phyloP scores from a whole-genome alignment of 441 rosid species.

The Biscutella laevigata region DNA sequence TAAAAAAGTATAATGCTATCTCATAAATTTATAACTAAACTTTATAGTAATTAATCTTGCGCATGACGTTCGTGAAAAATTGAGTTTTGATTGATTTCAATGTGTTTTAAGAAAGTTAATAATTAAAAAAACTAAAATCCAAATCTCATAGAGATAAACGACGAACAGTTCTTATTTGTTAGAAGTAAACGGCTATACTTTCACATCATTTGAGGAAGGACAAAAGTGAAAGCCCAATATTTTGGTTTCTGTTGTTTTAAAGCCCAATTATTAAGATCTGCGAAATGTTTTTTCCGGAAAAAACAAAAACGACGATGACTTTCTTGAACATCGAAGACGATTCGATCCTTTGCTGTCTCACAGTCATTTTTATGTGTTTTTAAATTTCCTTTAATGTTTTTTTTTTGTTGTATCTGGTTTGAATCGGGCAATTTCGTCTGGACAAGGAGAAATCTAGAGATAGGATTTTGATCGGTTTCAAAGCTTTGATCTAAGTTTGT shows the following conservation, averaged over 20 bases:
- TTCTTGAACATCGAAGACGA: not conserved
- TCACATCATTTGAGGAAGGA: no score
- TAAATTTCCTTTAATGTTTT: not conserved
- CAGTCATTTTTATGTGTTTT: conserved; percentile 2
- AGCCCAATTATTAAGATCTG: not conserved
- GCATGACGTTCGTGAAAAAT: no score
- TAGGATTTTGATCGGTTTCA: conserved; percentile 20
- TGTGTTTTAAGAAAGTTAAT: no score
- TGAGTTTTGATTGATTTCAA: no score
- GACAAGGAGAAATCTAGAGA: conserved; percentile 19
- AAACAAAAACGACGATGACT: not conserved
- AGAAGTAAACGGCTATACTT: no score
- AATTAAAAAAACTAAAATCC: no score
- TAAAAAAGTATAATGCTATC: no score
- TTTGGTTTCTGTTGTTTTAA: not conserved
- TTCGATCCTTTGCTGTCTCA: conserved; percentile 15
- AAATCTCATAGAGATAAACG: no score
- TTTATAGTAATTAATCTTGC: no score
- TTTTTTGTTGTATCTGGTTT: not conserved
- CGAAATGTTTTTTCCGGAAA: not conserved
- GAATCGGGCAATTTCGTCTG: conserved; percentile 18
- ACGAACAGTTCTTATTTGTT: no score
- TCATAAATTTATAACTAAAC: no score
- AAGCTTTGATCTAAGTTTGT: conserved; percentile 8
- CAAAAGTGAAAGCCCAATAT: not conserved